Base-by-base conservation (phyloP, 1,284 basidiomycete genomes). In the Volvariella volvacea region DNA sequence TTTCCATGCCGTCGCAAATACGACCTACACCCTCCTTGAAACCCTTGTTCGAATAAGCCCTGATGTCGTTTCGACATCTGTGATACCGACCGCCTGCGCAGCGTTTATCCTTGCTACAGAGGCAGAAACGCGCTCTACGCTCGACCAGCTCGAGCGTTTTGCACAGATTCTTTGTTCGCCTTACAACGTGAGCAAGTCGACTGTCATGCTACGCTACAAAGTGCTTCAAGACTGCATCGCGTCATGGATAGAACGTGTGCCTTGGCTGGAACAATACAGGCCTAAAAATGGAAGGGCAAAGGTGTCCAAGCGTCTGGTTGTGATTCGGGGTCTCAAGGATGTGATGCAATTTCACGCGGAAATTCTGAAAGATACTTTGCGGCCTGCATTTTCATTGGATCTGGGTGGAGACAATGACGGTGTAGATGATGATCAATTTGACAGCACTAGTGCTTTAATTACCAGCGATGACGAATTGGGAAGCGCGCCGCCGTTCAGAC, bases 41-140 rank as follows among this genome's bases (percentile, higher is more conserved):
- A 64, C 83, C 32, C 56, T 83, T 33, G 58, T 67, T 21, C 70
- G 72, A 12, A 60, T 72, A 3, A 61, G 55, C 25, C 57, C 64
- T 55, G 43, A 63, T 30, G 59, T 60, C 47, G 52, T 57, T 25
- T 45, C 65, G 31, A 59, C 70, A 15, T 52, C 70, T 3, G 55
- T 67, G 60, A 56, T 72, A 20, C 70, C 80, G 8, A 79, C 76
- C 1, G 81, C 84, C 2, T 80, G 79, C 52, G 87, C 83, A 4
- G 58, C 84, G 10, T 65, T 86, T 50, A 70, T 89, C n/a, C 70
- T 88, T 44, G 74, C 82, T 0, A 60, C 88, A 34, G 87, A 90
- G 64, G 80, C 76, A 2, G 78, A 83, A 53, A 62, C 65, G 1
- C 72, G 76, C 21, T 58, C 66, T n/a, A 66, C 74, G 2, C 62